Evolutionary conservation across 164 flowering plant genomes (phyloP), one percentile per base, ranked within the genome.

Genomic region (Tetracentron sinense): DNA sequence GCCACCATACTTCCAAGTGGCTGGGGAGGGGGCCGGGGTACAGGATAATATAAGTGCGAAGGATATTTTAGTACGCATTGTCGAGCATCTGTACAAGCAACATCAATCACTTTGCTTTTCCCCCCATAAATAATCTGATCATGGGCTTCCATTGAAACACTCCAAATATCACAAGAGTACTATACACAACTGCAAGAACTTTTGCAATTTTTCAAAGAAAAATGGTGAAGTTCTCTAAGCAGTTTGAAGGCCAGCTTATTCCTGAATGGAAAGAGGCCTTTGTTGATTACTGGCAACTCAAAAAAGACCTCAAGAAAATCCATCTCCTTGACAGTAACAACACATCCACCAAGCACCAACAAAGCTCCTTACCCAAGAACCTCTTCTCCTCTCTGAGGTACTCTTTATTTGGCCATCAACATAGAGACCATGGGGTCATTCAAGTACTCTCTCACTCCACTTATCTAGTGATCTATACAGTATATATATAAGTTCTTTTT

Each of bases 191-290:
- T 49, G 42, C 38, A 27, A 42, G 19, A 7, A 50, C 46, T 54
- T 58, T 58, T 60, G 23, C n/a, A 12, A 23, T 12, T 27, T 42
- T 48, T n/a, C 27, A n/a, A n/a, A n/a, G 54, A 66, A 69, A 73
- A 20, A 90, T 90, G 96, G 96, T 94, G 87, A 94, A 94, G 77
- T 90, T 94, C 80, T 83, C 95, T 14, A 90, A 90, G 81, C 97
- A 94, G 71, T 94, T 87, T 77, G 91, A 94, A 61, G 95, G 82
- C 8, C 98, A 94, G 71, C 85, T 94, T 52, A 83, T 94, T 26
- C 97, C 96, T 64, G 98, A 94, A 75, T 94, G 98, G 99, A 94
- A 89, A 77, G 96, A 94, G 3, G 97, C 99, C 35, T 94, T 91
- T 69, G 96, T 94, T 38, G 97, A 94, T 80, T 94, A 94, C 62